phyloP scores from a whole-genome alignment of 169 alveolate species.

The Eimeria necatrix region DNA sequence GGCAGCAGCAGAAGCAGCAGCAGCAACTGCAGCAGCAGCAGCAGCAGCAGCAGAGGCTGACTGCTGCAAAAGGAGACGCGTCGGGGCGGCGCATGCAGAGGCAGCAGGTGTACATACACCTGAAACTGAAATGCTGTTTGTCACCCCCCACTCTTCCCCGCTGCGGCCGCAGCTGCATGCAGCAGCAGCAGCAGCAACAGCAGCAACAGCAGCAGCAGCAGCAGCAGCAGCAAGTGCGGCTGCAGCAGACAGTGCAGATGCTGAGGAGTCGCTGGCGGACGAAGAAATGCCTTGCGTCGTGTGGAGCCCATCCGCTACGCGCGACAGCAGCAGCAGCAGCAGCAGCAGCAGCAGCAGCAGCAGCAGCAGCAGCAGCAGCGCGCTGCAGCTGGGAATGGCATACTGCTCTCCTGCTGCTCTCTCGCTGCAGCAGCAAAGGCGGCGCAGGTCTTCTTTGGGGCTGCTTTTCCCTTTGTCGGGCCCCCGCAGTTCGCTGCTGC shows the following conservation, averaged over 20 bases:
- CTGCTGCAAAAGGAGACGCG: too few relatives aligned
- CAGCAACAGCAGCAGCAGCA: not conserved
- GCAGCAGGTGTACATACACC: too few relatives aligned
- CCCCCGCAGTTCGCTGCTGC: not conserved
- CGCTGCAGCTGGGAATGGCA: not conserved
- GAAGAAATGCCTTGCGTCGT: not conserved
- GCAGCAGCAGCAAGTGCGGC: not conserved
- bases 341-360: slow-evolving; percentile 2
- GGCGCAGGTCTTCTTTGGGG: not conserved
- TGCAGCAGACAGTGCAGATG: not conserved
- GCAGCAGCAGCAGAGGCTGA: too few relatives aligned
- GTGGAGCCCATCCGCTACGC: not conserved
- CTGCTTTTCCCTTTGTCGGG: not conserved
- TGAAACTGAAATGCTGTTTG: too few relatives aligned
- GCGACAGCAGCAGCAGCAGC: not conserved
- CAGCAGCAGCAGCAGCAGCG: too few relatives aligned
- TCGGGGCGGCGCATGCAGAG: too few relatives aligned
- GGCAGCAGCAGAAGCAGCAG: too few relatives aligned
- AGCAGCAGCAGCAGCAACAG: not conserved
- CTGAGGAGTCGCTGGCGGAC: not conserved
- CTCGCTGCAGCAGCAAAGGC: not conserved
- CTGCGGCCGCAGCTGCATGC: too few relatives aligned
- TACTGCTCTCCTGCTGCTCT: not conserved
- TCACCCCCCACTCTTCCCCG: too few relatives aligned
- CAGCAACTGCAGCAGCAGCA: too few relatives aligned